Evolutionary conservation across 805 yeast species (phyloP).

Genomic region (Ogataea pilisensis): DNA sequence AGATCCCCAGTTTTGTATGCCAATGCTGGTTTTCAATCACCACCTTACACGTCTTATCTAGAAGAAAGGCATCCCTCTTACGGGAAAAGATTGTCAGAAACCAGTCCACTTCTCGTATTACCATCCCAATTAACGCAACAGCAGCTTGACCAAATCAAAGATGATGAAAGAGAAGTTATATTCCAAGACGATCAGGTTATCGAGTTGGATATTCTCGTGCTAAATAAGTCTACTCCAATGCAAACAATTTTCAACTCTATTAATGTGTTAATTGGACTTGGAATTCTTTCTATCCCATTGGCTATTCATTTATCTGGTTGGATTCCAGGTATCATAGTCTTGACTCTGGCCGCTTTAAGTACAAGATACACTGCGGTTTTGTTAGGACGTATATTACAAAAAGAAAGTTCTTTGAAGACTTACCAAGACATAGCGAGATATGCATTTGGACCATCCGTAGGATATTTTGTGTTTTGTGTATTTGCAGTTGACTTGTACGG

Average conservation of each 20-base stretch:
- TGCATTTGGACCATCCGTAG: slow-evolving; percentile 44
- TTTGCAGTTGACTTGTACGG: slow-evolving; percentile 58
- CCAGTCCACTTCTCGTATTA: slow-evolving; percentile 1
- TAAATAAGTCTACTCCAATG: slow-evolving; percentile 55
- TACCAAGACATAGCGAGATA: slow-evolving; percentile 57
- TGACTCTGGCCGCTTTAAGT: slow-evolving; percentile 42
- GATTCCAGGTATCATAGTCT: slow-evolving; percentile 43
- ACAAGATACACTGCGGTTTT: slow-evolving; percentile 53
- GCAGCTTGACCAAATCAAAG: slow-evolving; percentile 2
- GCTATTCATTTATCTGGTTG: slow-evolving; percentile 69
- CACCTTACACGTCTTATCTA: background rate
- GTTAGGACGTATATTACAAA: slow-evolving; percentile 44
- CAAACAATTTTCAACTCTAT: slow-evolving; percentile 78
- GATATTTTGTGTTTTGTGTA: slow-evolving; percentile 41
- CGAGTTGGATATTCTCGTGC: slow-evolving; percentile 10
- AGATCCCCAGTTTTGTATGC: background rate
- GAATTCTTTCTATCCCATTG: slow-evolving; percentile 67
- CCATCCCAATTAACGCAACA: too few species aligned
- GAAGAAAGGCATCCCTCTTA: background rate
- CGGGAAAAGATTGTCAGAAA: background rate
- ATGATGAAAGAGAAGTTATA: slow-evolving; percentile 3
- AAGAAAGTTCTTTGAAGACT: slow-evolving; percentile 38
- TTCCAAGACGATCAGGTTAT: slow-evolving; percentile 7
- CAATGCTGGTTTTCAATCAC: background rate
- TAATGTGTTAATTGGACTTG: slow-evolving; percentile 73